Evolutionary conservation across 1,284 basidiomycete genomes (phyloP).

Genomic region (Peniophora sp.): DNA sequence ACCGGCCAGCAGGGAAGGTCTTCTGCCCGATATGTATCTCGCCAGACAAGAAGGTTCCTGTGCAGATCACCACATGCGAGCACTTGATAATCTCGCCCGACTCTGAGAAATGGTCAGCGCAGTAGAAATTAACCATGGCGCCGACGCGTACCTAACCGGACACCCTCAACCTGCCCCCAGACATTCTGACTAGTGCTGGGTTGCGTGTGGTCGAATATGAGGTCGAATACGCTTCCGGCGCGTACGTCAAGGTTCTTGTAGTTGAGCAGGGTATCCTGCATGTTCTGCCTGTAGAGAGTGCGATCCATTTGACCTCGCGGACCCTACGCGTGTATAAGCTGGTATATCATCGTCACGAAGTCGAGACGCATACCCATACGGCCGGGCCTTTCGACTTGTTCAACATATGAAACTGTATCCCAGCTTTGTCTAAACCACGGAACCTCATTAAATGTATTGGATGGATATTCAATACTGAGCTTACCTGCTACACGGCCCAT

Average conservation of each 20-base stretch:
- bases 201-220: conserved; percentile 50
- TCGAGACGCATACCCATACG: conserved; percentile 58
- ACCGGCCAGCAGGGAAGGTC: conserved; percentile 76
- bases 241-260: conserved; percentile 66
- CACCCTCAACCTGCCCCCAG: conserved; percentile 56
- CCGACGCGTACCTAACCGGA: conserved; percentile 53
- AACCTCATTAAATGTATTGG: neutral
- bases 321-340: conserved; percentile 40
- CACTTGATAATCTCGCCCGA: conserved; percentile 72
- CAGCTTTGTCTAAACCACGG: conserved; percentile 62
- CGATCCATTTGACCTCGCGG: conserved; percentile 85
- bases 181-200: conserved; percentile 14
- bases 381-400: conserved; percentile 84
- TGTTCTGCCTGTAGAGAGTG: conserved; percentile 72
- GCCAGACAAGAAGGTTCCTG: conserved; percentile 85
- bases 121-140: neutral
- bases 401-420: conserved; percentile 81
- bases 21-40: conserved; percentile 84
- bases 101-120: conserved; percentile 31
- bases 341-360: neutral
- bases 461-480: conserved; percentile 12
- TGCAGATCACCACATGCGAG: conserved; percentile 79
- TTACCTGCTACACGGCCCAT: conserved; percentile 70
- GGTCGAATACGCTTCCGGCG: conserved; percentile 73
- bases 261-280: conserved; percentile 62